Evolutionary conservation across 2,329 filamentous ascomycete species (phyloP), one percentile per base, ranked within the genome.

Genomic region (Neophaeococcomyces mojaviensis): DNA sequence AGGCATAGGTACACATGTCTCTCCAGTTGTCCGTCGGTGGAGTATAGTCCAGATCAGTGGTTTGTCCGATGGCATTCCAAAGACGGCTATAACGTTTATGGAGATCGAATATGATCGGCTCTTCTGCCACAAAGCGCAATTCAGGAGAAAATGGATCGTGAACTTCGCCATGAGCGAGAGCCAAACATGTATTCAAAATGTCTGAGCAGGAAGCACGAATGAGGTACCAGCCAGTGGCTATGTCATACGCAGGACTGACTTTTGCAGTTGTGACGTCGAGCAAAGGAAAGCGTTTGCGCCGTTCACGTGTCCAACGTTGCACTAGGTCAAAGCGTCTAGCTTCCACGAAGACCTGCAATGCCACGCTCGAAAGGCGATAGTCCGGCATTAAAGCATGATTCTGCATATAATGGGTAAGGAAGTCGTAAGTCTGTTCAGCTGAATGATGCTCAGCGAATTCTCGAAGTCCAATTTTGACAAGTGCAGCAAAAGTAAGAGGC

Each of bases 281-380:
- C 16, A 12, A 15, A 4, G 41, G 41, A 18, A 36, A 44, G 13
- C 18, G 8, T 10, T 22, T 19, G 9, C 20, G 41, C n/a, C 32
- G 41, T 36, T 44, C 41, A 28, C 36, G 35, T 6, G 32, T 44
- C 41, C 41, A 44, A 18, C 28, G 35, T 4, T 44, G 33, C 3
- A 32, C 41, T 6, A 44, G 32, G 36, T 44, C 41, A 18, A 26
- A 37, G 2, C 41, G 41, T n/a, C 33, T 16, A 15, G 18, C 18
- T 10, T 22, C 32, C 13, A 44, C 22, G 18, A 36, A 37, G 12
- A 12, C 18, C 4, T 15, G 9, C 6, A 33, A 34, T 16, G 36
- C 33, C n/a, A 19, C 24, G 5, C 41, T 44, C 4, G 41, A 26
- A n/a, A 44, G 41, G 32, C 26, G 20, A 26, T 18, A 15, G 3